Evolutionary conservation across 768 basidiomycete genomes (phyloP).

Genomic region (Leccinum subtestaceum): DNA sequence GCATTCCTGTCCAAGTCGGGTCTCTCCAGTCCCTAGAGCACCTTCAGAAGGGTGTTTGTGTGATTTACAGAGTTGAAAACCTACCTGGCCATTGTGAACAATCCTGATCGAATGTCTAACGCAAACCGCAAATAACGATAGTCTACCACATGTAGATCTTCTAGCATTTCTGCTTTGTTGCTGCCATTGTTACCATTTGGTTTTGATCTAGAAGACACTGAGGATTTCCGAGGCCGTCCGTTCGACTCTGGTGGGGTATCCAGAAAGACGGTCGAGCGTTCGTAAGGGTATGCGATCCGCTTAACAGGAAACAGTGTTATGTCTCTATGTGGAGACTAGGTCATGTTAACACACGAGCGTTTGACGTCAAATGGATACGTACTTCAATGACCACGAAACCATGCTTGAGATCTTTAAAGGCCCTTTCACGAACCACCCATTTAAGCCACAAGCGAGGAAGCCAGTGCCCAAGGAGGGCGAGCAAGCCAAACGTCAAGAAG

Average conservation of each 20-base stretch:
- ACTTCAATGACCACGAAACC: slow-evolving; percentile 93
- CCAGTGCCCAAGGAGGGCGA: slow-evolving; percentile 89
- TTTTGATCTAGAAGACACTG: slow-evolving; percentile 28
- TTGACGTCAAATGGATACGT: slow-evolving; percentile 24
- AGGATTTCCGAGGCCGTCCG: slow-evolving; percentile 20
- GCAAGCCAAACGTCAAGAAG: slow-evolving; percentile 62
- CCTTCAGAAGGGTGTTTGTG: slow-evolving; percentile 4
- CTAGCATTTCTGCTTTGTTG: slow-evolving; percentile 39
- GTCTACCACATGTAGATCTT: slow-evolving; percentile 67
- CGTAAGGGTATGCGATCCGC: slow-evolving; percentile 70
- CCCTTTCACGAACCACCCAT: slow-evolving; percentile 79
- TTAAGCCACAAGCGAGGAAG: slow-evolving; percentile 88
- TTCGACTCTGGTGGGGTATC: slow-evolving; percentile 30
- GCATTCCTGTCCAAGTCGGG: slow-evolving; percentile 61
- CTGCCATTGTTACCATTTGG: slow-evolving; percentile 32
- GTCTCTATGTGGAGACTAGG: slow-evolving; percentile 80
- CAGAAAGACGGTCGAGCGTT: slow-evolving; percentile 78
- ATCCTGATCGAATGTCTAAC: slow-evolving; percentile 76
- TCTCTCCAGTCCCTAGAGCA: slow-evolving; percentile 84
- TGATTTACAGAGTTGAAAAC: not conserved
- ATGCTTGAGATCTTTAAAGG: slow-evolving; percentile 66
- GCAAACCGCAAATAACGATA: slow-evolving; percentile 93
- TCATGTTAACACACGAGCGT: slow-evolving; percentile 21
- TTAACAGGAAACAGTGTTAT: slow-evolving; percentile 73
- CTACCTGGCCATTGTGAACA: slow-evolving; percentile 81